phyloP scores from a whole-genome alignment of 345 rosid genomes.

The Eucalyptus cloeziana region DNA sequence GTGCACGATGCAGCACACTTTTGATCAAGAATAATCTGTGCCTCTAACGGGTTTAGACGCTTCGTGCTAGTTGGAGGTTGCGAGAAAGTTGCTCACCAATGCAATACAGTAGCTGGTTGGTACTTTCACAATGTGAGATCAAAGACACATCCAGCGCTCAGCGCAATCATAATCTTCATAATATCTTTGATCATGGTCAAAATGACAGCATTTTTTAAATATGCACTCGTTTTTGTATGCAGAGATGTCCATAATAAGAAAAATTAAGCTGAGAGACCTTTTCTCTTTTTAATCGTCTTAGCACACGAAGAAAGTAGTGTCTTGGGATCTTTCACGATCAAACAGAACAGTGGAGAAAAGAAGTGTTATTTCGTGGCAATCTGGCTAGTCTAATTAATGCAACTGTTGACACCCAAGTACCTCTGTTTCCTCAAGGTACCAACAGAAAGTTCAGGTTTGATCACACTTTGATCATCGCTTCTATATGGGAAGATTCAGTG shows the following conservation, averaged over 20 bases:
- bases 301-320: background rate
- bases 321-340: background rate
- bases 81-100: background rate
- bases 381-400: background rate
- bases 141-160: background rate
- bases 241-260: background rate
- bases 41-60: background rate
- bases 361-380: too few species aligned
- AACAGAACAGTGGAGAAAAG: background rate
- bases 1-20: too few species aligned
- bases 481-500: background rate
- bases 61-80: background rate
- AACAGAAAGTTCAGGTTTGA: background rate
- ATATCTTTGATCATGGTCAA: background rate
- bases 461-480: background rate
- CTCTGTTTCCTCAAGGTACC: background rate
- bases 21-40: background rate
- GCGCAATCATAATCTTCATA: background rate
- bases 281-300: background rate
- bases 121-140: background rate
- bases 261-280: background rate
- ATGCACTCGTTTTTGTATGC: accelerated
- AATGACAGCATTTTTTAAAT: background rate
- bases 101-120: background rate
- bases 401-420: background rate